These are phyloP conservation scores for Ascochyta clinopodiicola DNA, from an alignment of 2,329 filamentous ascomycete species.

Conservation along the genomic window DNA sequence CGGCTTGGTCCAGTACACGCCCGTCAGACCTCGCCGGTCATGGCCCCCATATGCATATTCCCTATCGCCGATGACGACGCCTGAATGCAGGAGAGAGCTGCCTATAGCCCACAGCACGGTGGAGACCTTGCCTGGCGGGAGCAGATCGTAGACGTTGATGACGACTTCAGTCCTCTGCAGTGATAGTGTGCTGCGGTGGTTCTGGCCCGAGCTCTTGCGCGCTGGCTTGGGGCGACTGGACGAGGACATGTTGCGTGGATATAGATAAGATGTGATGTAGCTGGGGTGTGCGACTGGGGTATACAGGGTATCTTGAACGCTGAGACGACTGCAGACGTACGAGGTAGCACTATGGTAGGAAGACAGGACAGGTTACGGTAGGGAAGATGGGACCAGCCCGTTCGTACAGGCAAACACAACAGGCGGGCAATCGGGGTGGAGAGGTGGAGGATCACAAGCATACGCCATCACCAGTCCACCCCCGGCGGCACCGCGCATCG, in stretches of 20 bases:
- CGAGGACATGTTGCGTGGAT: conserved; percentile 35
- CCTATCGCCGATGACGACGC: conserved; percentile 77
- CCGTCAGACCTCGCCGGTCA: conserved; percentile 71
- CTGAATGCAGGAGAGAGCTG: conserved; percentile 79
- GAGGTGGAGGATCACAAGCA: conserved; percentile 12
- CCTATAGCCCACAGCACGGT: conserved; percentile 79
- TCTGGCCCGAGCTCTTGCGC: conserved; percentile 52
- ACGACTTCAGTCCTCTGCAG: conserved; percentile 74
- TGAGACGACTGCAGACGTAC: conserved; percentile 7
- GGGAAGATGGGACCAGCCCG: conserved; percentile 28
- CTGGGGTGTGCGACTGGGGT: conserved; percentile 13
- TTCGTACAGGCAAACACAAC: neutral
- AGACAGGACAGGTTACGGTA: neutral
- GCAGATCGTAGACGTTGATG: conserved; percentile 79
- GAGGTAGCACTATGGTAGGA: conserved; percentile 7
- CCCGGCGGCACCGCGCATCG: conserved; percentile 11
- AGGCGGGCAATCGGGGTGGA: conserved; percentile 7
- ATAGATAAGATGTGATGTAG: conserved; percentile 5
- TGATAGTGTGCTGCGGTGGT: conserved; percentile 71
- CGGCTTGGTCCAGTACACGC: conserved; percentile 83
- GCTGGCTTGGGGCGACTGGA: conserved; percentile 38
- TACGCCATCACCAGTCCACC: conserved; percentile 8
- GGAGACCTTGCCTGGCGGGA: conserved; percentile 78
- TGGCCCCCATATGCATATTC: conserved; percentile 90
- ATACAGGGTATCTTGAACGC: conserved; percentile 18